phyloP scores from a whole-genome alignment of 495 filamentous ascomycete species.

The Xylaria cubensis region DNA sequence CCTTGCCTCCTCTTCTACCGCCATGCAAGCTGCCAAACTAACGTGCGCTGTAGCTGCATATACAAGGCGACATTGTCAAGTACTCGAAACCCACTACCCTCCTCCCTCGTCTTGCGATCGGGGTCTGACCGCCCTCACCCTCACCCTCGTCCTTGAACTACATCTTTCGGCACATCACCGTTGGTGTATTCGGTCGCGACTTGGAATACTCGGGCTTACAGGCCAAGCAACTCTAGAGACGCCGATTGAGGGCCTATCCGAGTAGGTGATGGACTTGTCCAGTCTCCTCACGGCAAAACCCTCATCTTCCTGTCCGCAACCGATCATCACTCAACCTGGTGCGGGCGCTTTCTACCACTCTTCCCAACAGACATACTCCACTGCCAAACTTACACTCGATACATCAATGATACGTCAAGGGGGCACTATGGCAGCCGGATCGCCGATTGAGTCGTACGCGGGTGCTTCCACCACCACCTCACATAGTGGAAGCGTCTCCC shows the following conservation, averaged over 20 bases:
- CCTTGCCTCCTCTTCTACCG: neutral
- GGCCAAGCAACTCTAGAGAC: constrained; percentile 26
- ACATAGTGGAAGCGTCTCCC: constrained; percentile 54
- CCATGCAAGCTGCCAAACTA: constrained; percentile 1
- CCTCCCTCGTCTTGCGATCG: constrained; percentile 37
- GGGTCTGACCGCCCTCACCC: constrained; percentile 33
- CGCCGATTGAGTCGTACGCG: constrained; percentile 46
- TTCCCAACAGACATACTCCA: constrained; percentile 25
- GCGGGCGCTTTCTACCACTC: constrained; percentile 42
- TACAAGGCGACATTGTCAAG: constrained; percentile 13
- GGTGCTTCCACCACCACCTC: constrained; percentile 39
- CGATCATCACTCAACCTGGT: constrained; percentile 29
- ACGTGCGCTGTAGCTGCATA: constrained; percentile 9
- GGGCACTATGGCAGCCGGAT: constrained; percentile 57
- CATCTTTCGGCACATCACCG: constrained; percentile 28
- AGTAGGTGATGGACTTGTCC: constrained; percentile 32
- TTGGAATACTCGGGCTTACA: constrained; percentile 14
- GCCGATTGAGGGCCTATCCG: constrained; percentile 19
- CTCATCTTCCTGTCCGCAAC: constrained; percentile 27
- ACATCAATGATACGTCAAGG: constrained; percentile 37
- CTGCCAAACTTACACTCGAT: constrained; percentile 30
- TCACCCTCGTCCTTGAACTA: constrained; percentile 17
- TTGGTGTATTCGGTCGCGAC: constrained; percentile 23
- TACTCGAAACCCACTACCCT: constrained; percentile 16
- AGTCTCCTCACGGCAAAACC: constrained; percentile 34